Evolutionary conservation across 2,329 filamentous ascomycete genomes (phyloP).

Genomic region (Lecanicillium sp.): DNA sequence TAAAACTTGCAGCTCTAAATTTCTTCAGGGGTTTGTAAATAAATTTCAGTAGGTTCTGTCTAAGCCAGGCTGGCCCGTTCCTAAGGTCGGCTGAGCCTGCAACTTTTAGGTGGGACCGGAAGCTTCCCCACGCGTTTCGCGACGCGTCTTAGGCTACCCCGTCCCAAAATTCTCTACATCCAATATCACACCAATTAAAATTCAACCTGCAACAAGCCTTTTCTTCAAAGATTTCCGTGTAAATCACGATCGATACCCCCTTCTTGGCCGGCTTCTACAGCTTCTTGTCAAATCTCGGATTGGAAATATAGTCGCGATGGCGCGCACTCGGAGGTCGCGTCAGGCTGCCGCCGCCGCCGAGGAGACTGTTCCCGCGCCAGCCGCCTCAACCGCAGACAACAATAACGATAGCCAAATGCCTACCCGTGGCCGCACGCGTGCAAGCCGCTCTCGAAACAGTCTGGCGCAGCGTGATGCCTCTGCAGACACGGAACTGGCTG

Average conservation of each 20-base stretch:
- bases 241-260: not conserved
- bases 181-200: not conserved
- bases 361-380: constrained; percentile 8
- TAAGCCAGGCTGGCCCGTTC: too few species aligned
- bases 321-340: constrained; percentile 23
- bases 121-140: constrained; percentile 5
- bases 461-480: too few species aligned
- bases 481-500: too few species aligned
- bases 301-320: constrained; percentile 13
- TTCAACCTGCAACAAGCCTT: too few species aligned
- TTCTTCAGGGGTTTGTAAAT: too few species aligned
- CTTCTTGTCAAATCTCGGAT: too few species aligned
- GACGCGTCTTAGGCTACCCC: constrained; percentile 2
- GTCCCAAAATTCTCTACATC: constrained; percentile 1
- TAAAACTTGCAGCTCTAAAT: too few species aligned
- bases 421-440: constrained; percentile 14
- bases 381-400: constrained; percentile 8
- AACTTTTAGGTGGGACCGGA: constrained; percentile 6
- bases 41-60: too few species aligned
- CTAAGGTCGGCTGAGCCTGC: too few species aligned
- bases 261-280: not conserved
- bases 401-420: constrained; percentile 18
- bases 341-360: constrained; percentile 15
- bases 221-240: too few species aligned
- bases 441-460: constrained; percentile 8